Conservation (phyloP, 2,329 filamentous ascomycete species). For the Epichloe sibirici region DNA sequence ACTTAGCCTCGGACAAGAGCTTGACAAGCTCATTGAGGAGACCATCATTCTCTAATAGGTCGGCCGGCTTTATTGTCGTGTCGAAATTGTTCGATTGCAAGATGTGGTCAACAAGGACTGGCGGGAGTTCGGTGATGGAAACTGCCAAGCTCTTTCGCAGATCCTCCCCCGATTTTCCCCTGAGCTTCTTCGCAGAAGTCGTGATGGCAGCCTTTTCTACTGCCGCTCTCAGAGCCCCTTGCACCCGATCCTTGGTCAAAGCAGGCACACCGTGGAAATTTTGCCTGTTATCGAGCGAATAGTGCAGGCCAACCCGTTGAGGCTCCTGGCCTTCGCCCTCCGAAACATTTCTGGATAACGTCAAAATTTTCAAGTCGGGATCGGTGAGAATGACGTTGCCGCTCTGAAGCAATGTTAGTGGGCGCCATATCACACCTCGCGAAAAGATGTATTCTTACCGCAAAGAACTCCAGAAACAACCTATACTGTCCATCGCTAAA, state of each 20-base stretch:
- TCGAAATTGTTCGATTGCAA: slow-evolving; percentile 62
- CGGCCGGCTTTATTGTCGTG: slow-evolving; percentile 49
- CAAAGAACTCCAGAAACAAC: slow-evolving; percentile 91
- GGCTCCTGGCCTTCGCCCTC: slow-evolving; percentile 78
- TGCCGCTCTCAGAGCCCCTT: slow-evolving; percentile 53
- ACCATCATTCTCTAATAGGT: slow-evolving; percentile 54
- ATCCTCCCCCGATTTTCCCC: slow-evolving; percentile 61
- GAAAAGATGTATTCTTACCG: slow-evolving; percentile 25
- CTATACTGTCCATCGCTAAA: slow-evolving; percentile 87
- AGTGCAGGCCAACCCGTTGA: slow-evolving; percentile 63
- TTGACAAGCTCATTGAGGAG: slow-evolving; percentile 54
- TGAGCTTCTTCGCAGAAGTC: slow-evolving; percentile 47
- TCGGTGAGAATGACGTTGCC: slow-evolving; percentile 94
- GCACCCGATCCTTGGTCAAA: slow-evolving; percentile 62
- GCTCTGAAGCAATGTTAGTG: slow-evolving; percentile 29
- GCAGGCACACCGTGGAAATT: slow-evolving; percentile 67
- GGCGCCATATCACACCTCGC: not conserved
- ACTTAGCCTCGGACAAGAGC: slow-evolving; percentile 56
- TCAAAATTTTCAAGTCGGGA: slow-evolving; percentile 66
- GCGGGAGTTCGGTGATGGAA: slow-evolving; percentile 79
- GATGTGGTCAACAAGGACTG: slow-evolving; percentile 76
- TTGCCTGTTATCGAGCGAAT: slow-evolving; percentile 70
- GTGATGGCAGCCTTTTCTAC: slow-evolving; percentile 43
- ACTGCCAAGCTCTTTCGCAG: slow-evolving; percentile 70
- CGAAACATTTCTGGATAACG: slow-evolving; percentile 66